Base-by-base conservation (phyloP, 257 asterid genomes). In the Eustoma russellianum region DNA sequence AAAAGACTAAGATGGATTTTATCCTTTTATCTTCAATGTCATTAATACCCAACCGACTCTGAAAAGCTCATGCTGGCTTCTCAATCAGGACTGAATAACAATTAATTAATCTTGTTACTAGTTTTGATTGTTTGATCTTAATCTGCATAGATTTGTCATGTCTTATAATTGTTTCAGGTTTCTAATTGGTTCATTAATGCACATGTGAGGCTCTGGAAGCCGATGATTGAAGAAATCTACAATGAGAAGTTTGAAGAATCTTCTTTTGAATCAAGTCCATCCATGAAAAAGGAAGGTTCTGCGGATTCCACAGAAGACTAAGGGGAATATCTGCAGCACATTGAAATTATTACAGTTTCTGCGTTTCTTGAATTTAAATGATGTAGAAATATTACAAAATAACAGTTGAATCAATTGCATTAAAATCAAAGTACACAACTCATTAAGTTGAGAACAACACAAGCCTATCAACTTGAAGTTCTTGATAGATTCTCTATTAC, bases 201-300 rank as follows among this genome's bases (percentile, higher is more conserved):
- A 38, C 74, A 95, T 45, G 97, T 89, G 50, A 74, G 97, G 28
- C 79, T 89, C 0, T 89, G 97, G 97, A 89, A 85, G 74, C 97
- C 97, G 19, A 89, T 89, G 97, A 89, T 89, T 17, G 97, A 89
- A 56, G 97, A 83, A 57, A 83, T 85, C 92, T 89, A 89, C 49
- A 79, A 79, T 60, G 95, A 89, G 56, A 95, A 89, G 64, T 79
- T 81, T 48, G 93, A 75, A 10, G 93, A 82, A 0, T 76, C 78
- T 33, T 79, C 86, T 18, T 59, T 68, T 14, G 93, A 83, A 55
- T 81, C 88, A n/a, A 82, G 77, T 69, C 81, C 73, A 17, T 56
- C 79, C 48, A 54, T 69, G 53, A 38, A 2, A 38, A 41, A 70
- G 48, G 86, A 83, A 64, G 76, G 82, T 47, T 71, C 67, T 15